Evolutionary conservation across 805 yeast genomes (phyloP), one percentile per base, ranked within the genome.

Genomic region (Zygoascus bituminiphila): DNA sequence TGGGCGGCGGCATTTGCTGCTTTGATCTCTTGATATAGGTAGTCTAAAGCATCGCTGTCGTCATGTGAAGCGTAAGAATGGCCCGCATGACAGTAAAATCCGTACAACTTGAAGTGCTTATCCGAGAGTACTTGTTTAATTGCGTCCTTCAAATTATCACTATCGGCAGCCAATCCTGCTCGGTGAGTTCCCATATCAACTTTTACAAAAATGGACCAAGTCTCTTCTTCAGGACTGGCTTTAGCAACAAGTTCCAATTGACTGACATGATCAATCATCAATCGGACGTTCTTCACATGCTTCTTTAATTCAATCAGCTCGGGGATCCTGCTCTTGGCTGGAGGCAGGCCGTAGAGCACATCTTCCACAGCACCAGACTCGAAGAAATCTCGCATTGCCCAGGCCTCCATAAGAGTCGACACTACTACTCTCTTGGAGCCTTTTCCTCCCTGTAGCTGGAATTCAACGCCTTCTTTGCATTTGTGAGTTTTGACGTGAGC

Each of bases 71-170:
- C 66, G 58, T 85, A 85, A 0, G 89, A 80, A 59, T 81, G 85
- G 2, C 94, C 94, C 1, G 88, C 85, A 65, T 85, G 93, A 36
- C 84, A 80, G 62, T 85, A 85, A 56, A 84, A 77, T 0, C 94
- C 94, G 57, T 69, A 77, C 14, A 84, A 50, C 8, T 72, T 67
- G 9, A 81, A 69, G 36, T 62, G 53, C 10, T 56, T 51, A 31
- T 36, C 45, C 2, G 60, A 54, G 2, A 52, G 45, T 12, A 72
- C 52, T 15, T 62, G 59, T 29, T 62, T 54, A 15, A 82, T 54
- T 3, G 75, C 57, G 1, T 61, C 50, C 0, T 59, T 51, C n/a
- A 81, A 60, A 23, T 62, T 66, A 0, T 62, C 64, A 1, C 72
- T 57, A 24, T 61, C 70, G 24, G 55, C 53, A 25, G 24, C 48